These are phyloP conservation scores for Galeopsis tetrahit DNA, from an alignment of 257 asterid species.

Conservation along the genomic window DNA sequence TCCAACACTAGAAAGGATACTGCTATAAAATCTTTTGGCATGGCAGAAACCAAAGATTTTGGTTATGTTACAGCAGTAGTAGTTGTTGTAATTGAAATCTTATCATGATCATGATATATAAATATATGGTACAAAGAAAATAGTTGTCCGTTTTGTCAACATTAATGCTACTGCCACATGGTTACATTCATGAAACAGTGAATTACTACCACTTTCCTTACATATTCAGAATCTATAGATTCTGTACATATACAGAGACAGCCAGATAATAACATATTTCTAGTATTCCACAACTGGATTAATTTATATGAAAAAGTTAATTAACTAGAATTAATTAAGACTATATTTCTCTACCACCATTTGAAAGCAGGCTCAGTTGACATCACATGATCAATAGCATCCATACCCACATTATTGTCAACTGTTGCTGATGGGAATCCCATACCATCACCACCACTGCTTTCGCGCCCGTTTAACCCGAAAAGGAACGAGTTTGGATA, in stretches of 20 bases:
- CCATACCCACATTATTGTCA: conserved; percentile 28
- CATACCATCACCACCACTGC: conserved; percentile 2
- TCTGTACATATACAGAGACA: conserved; percentile 36
- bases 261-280: conserved; percentile 20
- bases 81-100: conserved; percentile 26
- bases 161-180: conserved; percentile 39
- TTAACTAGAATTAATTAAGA: conserved; percentile 19
- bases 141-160: conserved; percentile 29
- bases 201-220: conserved; percentile 21
- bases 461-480: conserved; percentile 27
- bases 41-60: conserved; percentile 34
- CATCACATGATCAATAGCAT: conserved; percentile 47
- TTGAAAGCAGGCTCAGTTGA: conserved; percentile 51
- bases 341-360: conserved; percentile 52
- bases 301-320: conserved; percentile 1
- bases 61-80: conserved; percentile 29
- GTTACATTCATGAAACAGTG: conserved; percentile 30
- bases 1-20: conserved; percentile 32
- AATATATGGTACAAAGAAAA: conserved; percentile 17
- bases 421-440: conserved; percentile 41
- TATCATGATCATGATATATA: conserved; percentile 3
- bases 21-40: conserved; percentile 32
- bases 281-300: conserved; percentile 16
- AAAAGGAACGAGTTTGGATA: conserved; percentile 39
- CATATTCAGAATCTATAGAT: conserved; percentile 43